These are phyloP conservation scores for Pseudocercospora cruenta DNA, from an alignment of 2,329 filamentous ascomycete genomes.

Conservation along the genomic window DNA sequence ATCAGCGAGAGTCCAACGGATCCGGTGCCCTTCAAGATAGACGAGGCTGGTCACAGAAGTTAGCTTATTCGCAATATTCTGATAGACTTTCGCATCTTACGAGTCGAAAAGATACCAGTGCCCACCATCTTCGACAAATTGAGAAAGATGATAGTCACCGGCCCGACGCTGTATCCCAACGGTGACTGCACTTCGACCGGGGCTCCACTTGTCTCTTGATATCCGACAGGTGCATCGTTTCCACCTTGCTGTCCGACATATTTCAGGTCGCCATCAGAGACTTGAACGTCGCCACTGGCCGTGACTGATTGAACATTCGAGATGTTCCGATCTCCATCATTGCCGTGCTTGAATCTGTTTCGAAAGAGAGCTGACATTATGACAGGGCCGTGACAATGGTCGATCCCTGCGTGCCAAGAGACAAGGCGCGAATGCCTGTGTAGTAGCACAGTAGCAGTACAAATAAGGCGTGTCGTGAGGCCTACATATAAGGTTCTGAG, in stretches of 20 bases:
- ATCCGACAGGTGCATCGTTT: conserved; percentile 56
- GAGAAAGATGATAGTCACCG: conserved; percentile 61
- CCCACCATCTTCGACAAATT: conserved; percentile 68
- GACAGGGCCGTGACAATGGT: background rate
- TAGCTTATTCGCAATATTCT: background rate
- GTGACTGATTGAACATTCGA: conserved; percentile 21
- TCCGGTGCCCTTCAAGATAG: conserved; percentile 62
- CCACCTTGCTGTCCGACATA: conserved; percentile 50
- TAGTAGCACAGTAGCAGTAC: background rate
- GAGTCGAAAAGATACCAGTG: conserved; percentile 57
- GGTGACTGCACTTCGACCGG: conserved; percentile 64
- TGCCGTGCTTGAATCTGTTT: conserved; percentile 17
- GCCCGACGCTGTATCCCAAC: conserved; percentile 62
- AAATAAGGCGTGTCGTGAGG: background rate
- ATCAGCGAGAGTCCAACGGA: conserved; percentile 66
- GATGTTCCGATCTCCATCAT: conserved; percentile 9
- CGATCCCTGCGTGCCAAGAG: background rate
- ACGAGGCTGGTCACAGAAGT: conserved; percentile 43
- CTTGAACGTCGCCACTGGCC: conserved; percentile 18
- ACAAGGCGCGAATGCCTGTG: background rate
- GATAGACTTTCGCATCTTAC: background rate
- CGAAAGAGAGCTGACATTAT: conserved; percentile 21
- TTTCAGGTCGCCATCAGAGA: conserved; percentile 46
- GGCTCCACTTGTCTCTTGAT: conserved; percentile 65
- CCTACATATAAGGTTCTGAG: background rate